phyloP scores from a whole-genome alignment of 2,329 filamentous ascomycete species.

The Ophiostoma ips region DNA sequence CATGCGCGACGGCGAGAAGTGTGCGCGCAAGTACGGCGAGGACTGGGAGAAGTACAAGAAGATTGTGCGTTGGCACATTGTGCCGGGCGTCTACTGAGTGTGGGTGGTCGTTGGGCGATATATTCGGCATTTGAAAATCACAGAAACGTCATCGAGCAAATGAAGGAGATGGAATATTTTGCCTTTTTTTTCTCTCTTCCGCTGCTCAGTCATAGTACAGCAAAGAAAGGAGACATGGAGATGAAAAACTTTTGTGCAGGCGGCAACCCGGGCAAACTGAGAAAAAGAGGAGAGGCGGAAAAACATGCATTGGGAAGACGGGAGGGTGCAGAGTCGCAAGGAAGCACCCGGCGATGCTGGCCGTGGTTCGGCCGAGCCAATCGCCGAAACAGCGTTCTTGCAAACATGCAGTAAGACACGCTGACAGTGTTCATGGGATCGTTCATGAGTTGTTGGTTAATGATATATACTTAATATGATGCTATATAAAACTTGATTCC shows the following conservation, averaged over 20 bases:
- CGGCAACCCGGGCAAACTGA: background rate
- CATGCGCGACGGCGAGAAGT: constrained; percentile 80
- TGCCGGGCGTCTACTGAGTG: constrained; percentile 67
- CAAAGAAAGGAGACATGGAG: background rate
- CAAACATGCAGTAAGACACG: background rate
- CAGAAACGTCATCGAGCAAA: no score
- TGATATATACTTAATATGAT: no score
- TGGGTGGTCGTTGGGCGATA: no score
- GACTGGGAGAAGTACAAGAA: constrained; percentile 86
- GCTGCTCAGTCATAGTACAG: no score
- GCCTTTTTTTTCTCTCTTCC: no score
- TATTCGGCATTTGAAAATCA: background rate
- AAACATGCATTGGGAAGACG: background rate
- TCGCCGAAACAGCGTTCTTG: constrained; percentile 4
- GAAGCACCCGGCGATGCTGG: background rate
- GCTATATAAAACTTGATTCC: no score
- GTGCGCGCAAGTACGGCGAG: constrained; percentile 75
- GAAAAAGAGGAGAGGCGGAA: background rate
- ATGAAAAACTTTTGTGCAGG: background rate
- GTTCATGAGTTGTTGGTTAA: background rate
- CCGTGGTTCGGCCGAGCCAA: constrained; percentile 4
- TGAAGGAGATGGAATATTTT: no score
- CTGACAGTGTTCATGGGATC: background rate
- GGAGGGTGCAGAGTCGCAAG: background rate
- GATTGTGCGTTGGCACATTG: constrained; percentile 65